Evolutionary conservation across 805 yeast species (phyloP), one percentile per base, ranked within the genome.

Genomic region (Yueomyces sp.): DNA sequence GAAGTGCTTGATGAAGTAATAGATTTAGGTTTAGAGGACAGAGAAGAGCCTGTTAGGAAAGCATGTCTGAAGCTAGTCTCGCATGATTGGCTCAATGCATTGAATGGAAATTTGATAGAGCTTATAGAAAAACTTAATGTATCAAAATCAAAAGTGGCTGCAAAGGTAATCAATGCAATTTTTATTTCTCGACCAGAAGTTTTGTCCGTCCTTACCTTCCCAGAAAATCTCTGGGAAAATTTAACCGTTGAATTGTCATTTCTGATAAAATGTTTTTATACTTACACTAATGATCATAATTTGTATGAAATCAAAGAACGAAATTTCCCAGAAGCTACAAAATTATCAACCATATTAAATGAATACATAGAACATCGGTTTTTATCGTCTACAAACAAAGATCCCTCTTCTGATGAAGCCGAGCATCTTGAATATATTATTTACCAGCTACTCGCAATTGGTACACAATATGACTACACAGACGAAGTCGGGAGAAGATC

Each of bases 401-500:
- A 34, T 4, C 37, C 44, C 38, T 47, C 48, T 2, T 61, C 66
- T 1, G 68, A 66, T 3, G 78, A 79, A 44, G 65, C 73, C 4
- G 68, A 66, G 27, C 86, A 81, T 44, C 56, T 77, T 30, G 88
- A 83, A 49, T 87, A 79, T 55, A 75, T 87, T 40, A 70, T 87
- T 38, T 77, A 77, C 45, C 95, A 92, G 59, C 60, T 90, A 26
- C 57, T 90, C 36, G 60, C 66, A 7, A 73, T 85, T 29, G 80
- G 88, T 0, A 72, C 73, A 30, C 74, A 75, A 36, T 82, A 81
- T 55, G 97, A 92, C 59, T 86, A 77, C 54, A 81, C 86, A 52
- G 96, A 92, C 65, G 95, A 88, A 60, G 74, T 83, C 40, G 96
- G 96, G 26, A 74, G 96, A 55, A 73, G 95, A 58, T 77, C 77